Evolutionary conservation across 345 rosid genomes (phyloP).

Genomic region (Dipteronia dyeriana): DNA sequence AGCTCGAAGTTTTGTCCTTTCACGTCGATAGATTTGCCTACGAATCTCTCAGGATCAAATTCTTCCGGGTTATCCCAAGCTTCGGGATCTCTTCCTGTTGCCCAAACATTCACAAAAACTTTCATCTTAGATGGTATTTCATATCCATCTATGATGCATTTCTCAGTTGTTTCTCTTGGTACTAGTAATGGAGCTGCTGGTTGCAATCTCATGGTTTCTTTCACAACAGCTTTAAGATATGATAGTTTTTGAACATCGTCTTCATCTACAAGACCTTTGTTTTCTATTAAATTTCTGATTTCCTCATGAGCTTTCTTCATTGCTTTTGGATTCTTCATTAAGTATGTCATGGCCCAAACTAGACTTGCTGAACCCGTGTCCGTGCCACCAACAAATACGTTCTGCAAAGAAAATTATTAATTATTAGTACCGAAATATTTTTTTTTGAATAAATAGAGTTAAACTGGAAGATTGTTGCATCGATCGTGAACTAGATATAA

Average conservation of each 20-base stretch:
- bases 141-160: constrained; percentile 24
- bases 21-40: constrained; percentile 20
- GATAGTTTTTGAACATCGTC: constrained; percentile 18
- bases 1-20: constrained; percentile 29
- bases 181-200: constrained; percentile 29
- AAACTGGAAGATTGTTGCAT: too few relatives aligned
- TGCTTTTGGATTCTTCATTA: constrained; percentile 29
- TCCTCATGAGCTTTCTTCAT: constrained; percentile 33
- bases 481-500: too few relatives aligned
- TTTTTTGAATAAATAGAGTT: too few relatives aligned
- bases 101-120: constrained; percentile 30
- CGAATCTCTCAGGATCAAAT: constrained; percentile 34
- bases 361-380: constrained; percentile 25
- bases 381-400: constrained; percentile 36
- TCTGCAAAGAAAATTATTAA: constrained; percentile 9
- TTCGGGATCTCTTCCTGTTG: constrained; percentile 39
- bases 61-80: constrained; percentile 24
- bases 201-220: constrained; percentile 35
- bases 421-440: too few relatives aligned
- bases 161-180: constrained; percentile 26
- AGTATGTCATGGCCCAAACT: constrained; percentile 35
- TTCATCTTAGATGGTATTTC: constrained; percentile 22
- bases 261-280: constrained; percentile 28
- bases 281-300: constrained; percentile 16
- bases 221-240: constrained; percentile 34